Percentiles rank a stretch among this genome's conserved stretches.
These are phyloP conservation scores for Henckelia pumila DNA, from an alignment of 257 asterid genomes.

Conservation along the genomic window DNA sequence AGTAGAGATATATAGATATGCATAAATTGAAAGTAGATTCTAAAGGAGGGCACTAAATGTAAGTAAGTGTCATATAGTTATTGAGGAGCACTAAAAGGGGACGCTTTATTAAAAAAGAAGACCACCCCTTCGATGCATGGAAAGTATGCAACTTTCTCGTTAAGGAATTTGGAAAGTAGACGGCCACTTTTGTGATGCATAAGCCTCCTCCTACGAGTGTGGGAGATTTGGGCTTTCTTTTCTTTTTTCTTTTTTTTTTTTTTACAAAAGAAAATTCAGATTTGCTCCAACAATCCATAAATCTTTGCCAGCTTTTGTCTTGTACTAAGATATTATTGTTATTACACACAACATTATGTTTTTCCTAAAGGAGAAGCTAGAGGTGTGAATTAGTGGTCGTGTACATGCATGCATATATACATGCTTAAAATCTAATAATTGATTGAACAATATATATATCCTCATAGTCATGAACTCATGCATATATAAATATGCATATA, in stretches of 20 bases:
- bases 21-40: constrained; percentile 56
- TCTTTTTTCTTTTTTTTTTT: too few relatives aligned
- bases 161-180: constrained; percentile 39
- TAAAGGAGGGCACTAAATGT: constrained; percentile 30
- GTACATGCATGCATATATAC: too few relatives aligned
- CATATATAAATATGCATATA: too few relatives aligned
- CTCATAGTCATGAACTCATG: too few relatives aligned
- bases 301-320: constrained; percentile 34
- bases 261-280: constrained; percentile 27
- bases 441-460: too few relatives aligned
- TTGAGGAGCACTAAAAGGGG: constrained; percentile 37
- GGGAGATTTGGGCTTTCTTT: constrained; percentile 41
- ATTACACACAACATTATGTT: too few relatives aligned
- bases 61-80: constrained; percentile 32
- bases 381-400: too few relatives aligned
- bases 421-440: too few relatives aligned
- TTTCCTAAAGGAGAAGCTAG: too few relatives aligned
- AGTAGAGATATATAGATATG: too few relatives aligned
- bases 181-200: constrained; percentile 50
- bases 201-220: constrained; percentile 67
- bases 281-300: constrained; percentile 24
- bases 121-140: constrained; percentile 34
- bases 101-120: constrained; percentile 35
- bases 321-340: too few relatives aligned
- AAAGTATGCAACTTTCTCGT: constrained; percentile 61